phyloP scores from a whole-genome alignment of 805 yeast genomes.

The Pichia ethanolica region DNA sequence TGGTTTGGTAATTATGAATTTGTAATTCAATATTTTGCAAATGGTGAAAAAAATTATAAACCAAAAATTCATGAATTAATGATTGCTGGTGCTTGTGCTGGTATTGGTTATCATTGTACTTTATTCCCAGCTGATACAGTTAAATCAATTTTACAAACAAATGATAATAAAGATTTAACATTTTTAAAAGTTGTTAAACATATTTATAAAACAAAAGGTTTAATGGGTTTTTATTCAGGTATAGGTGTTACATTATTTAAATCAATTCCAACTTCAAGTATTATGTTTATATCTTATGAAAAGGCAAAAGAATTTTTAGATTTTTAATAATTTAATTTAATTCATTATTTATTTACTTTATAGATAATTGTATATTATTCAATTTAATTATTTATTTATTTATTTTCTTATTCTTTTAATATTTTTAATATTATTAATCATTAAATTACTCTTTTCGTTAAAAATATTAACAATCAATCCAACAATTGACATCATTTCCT shows the following conservation, averaged over 20 bases:
- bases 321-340: constrained; percentile 5
- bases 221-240: constrained; percentile 74
- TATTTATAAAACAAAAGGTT: constrained; percentile 48
- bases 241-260: constrained; percentile 73
- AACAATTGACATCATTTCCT: constrained; percentile 47
- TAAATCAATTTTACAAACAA: constrained; percentile 77
- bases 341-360: not conserved
- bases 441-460: not conserved
- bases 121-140: constrained; percentile 88
- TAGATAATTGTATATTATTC: too few species aligned
- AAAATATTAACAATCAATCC: not conserved
- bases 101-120: constrained; percentile 70
- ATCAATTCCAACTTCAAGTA: constrained; percentile 86
- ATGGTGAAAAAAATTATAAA: constrained; percentile 20
- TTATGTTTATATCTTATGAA: constrained; percentile 77
- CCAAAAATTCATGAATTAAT: constrained; percentile 46
- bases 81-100: constrained; percentile 81
- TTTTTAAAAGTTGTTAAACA: constrained; percentile 32
- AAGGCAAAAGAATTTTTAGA: constrained; percentile 34
- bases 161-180: constrained; percentile 16
- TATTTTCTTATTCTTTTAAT: not conserved
- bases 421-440: not conserved
- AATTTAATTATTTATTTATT: not conserved
- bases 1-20: constrained; percentile 91
- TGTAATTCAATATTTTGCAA: constrained; percentile 30